Evolutionary conservation across 352 stramenopile genomes (phyloP).

Genomic region (Phytophthora uliginosa): DNA sequence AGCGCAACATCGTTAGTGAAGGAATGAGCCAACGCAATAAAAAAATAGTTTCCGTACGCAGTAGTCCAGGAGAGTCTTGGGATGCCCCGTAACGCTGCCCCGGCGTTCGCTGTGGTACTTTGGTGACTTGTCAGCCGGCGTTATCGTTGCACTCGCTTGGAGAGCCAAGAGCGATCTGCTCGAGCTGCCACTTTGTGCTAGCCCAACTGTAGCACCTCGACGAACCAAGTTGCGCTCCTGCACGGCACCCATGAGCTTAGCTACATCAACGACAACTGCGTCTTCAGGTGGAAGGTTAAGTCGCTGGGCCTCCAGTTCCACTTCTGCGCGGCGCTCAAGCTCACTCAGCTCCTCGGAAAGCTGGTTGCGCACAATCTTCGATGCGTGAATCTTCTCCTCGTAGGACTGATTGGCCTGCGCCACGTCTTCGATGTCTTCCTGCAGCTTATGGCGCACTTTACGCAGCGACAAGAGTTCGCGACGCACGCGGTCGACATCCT

Average conservation of each 20-base stretch:
- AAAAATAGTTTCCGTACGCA: conserved; percentile 19
- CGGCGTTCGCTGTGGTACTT: neutral
- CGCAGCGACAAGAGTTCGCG: conserved; percentile 67
- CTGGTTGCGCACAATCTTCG: conserved; percentile 59
- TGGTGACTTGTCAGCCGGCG: conserved; percentile 4
- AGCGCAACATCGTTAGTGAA: conserved; percentile 1
- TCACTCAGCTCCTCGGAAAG: conserved; percentile 65
- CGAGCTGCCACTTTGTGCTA: neutral
- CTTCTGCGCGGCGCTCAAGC: conserved; percentile 65
- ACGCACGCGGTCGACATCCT: conserved; percentile 66
- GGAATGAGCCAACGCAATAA: neutral
- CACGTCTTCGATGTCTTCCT: conserved; percentile 69
- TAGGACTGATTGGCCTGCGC: conserved; percentile 45
- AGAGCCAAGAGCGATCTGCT: conserved; percentile 5
- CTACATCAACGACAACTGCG: conserved; percentile 68
- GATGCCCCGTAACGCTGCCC: neutral
- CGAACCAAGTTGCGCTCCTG: conserved; percentile 43
- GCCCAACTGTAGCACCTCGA: conserved; percentile 16
- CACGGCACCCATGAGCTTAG: conserved; percentile 66
- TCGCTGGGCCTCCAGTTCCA: conserved; percentile 60
- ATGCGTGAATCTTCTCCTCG: conserved; percentile 56
- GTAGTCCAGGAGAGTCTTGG: conserved; percentile 34
- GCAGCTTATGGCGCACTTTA: conserved; percentile 69
- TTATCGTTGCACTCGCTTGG: neutral
- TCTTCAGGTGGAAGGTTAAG: conserved; percentile 75